These are phyloP conservation scores for Paraphaeosphaeria sporulosa DNA, from an alignment of 2,329 filamentous ascomycete species.

Conservation along the genomic window DNA sequence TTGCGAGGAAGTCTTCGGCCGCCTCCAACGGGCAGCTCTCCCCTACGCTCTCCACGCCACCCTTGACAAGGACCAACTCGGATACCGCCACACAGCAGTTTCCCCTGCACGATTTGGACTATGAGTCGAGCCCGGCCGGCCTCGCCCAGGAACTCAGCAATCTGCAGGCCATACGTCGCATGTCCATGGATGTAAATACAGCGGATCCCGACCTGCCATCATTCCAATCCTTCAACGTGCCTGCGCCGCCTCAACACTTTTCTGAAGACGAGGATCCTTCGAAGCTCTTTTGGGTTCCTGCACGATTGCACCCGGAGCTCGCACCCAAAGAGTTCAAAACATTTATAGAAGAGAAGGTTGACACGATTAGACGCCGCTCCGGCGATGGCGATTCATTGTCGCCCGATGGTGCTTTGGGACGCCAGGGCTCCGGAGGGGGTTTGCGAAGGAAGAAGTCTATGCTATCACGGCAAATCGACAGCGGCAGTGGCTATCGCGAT, in stretches of 20 bases:
- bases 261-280: conserved; percentile 86
- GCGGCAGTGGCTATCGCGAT: conserved; percentile 77
- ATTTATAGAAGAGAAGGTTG: conserved; percentile 91
- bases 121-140: conserved; percentile 87
- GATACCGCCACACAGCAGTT: conserved; percentile 66
- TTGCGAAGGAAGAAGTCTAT: conserved; percentile 91
- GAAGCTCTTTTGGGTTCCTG: conserved; percentile 93
- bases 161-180: conserved; percentile 84
- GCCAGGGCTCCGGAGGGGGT: conserved; percentile 64
- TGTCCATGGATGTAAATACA: conserved; percentile 89
- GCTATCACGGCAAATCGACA: conserved; percentile 90
- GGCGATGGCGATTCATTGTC: conserved; percentile 71
- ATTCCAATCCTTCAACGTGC: conserved; percentile 66
- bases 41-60: conserved; percentile 51
- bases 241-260: conserved; percentile 71
- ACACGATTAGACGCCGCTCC: conserved; percentile 85
- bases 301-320: conserved; percentile 90
- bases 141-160: conserved; percentile 94
- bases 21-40: conserved; percentile 39
- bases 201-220: conserved; percentile 78
- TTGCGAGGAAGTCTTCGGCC: conserved; percentile 22
- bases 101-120: conserved; percentile 83
- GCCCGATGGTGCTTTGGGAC: conserved; percentile 61
- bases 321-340: conserved; percentile 96
- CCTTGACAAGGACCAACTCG: conserved; percentile 47